A percentile compares a stretch with the other conserved stretches of the same genome.
Evolutionary conservation across 2,329 filamentous ascomycete genomes (phyloP).

Genomic region (Phyllosticta citribraziliensis): DNA sequence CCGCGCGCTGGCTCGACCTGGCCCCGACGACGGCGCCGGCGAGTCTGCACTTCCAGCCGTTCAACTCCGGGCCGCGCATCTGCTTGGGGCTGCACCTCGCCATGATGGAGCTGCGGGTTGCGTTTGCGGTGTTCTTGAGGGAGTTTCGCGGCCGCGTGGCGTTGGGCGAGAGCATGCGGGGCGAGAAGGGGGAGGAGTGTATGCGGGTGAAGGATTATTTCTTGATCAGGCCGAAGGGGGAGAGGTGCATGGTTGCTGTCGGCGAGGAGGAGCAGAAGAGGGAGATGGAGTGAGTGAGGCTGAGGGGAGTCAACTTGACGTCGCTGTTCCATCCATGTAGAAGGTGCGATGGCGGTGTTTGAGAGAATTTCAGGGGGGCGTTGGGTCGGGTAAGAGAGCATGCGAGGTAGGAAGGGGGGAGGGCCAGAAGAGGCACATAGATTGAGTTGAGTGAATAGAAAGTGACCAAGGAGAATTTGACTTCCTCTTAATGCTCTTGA

Average conservation of each 20-base stretch:
- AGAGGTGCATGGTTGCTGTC: conserved; percentile 32
- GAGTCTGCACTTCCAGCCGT: conserved; percentile 51
- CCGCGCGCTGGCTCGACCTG: conserved; percentile 21
- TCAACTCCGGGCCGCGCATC: conserved; percentile 58
- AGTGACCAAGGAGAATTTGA: too few relatives aligned
- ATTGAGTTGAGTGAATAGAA: too few relatives aligned
- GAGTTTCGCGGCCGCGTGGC: conserved; percentile 22
- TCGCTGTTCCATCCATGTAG: too few relatives aligned
- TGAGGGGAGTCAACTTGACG: too few relatives aligned
- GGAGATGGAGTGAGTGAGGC: background rate
- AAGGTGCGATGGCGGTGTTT: too few relatives aligned
- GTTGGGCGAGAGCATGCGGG: conserved; percentile 22
- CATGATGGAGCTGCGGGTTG: conserved; percentile 45
- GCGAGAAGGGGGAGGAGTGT: conserved; percentile 20
- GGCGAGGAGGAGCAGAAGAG: background rate
- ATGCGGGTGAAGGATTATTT: conserved; percentile 38
- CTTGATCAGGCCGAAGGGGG: conserved; percentile 33
- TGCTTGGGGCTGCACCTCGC: conserved; percentile 63
- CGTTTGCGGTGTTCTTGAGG: conserved; percentile 43
- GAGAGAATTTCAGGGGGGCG: too few relatives aligned
- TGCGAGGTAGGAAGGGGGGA: too few relatives aligned
- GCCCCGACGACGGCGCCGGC: conserved; percentile 11
- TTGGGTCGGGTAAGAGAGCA: too few relatives aligned
- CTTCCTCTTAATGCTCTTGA: too few relatives aligned
- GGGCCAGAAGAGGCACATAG: too few relatives aligned